phyloP scores from a whole-genome alignment of 2,329 filamentous ascomycete species.

The Phaeoacremonium minimum region DNA sequence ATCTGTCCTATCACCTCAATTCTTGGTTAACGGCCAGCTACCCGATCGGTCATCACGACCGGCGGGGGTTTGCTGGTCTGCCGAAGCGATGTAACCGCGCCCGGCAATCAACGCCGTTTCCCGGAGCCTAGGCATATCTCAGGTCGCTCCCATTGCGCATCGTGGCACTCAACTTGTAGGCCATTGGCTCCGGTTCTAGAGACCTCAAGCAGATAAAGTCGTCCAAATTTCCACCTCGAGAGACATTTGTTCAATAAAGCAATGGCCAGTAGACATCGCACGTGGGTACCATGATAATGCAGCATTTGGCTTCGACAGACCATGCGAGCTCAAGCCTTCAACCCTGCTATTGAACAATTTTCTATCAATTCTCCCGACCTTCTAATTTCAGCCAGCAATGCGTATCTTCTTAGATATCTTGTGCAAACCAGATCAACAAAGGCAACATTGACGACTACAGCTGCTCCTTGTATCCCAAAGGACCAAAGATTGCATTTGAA shows the following conservation, averaged over 20 bases:
- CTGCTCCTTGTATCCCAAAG: too few relatives aligned
- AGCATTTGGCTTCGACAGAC: too few relatives aligned
- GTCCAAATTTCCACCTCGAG: neutral
- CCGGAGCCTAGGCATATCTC: neutral
- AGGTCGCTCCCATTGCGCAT: neutral
- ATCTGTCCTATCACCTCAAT: neutral
- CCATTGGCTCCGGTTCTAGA: neutral
- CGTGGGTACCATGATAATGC: too few relatives aligned
- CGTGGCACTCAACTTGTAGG: neutral
- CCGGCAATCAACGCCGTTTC: neutral
- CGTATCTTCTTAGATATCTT: too few relatives aligned
- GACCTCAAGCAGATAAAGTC: neutral
- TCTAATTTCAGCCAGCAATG: too few relatives aligned
- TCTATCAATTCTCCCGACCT: too few relatives aligned
- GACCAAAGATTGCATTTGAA: too few relatives aligned
- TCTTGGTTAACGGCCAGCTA: neutral
- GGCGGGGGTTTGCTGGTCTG: neutral
- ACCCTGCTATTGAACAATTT: too few relatives aligned
- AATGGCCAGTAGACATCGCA: neutral
- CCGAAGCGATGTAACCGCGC: neutral
- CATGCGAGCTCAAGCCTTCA: too few relatives aligned
- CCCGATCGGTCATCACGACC: neutral
- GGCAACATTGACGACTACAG: too few relatives aligned
- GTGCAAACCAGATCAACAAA: too few relatives aligned
- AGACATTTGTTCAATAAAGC: neutral